These are phyloP conservation scores for Pholiota microspora DNA, from an alignment of 768 basidiomycete genomes.

Conservation along the genomic window DNA sequence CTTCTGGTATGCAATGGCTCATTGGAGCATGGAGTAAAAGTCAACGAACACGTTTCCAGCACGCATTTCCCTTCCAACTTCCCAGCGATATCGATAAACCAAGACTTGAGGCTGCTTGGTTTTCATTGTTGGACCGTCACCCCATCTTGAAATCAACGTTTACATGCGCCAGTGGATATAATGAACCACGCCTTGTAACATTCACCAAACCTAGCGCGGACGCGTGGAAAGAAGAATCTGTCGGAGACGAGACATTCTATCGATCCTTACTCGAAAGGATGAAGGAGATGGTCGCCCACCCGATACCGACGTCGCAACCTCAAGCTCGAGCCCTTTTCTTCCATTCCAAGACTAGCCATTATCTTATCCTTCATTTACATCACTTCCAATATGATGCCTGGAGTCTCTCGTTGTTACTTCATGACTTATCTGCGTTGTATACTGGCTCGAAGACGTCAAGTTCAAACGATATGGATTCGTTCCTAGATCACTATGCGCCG, in stretches of 20 bases:
- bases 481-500: conserved; percentile 24
- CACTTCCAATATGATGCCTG: conserved; percentile 53
- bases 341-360: conserved; percentile 18
- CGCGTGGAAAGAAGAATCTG: conserved; percentile 22
- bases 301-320: conserved; percentile 18
- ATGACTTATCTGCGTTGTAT: conserved; percentile 38
- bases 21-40: conserved; percentile 45
- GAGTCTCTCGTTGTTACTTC: conserved; percentile 38
- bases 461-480: conserved; percentile 24
- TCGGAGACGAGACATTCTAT: conserved; percentile 14
- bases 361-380: conserved; percentile 34
- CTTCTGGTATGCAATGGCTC: conserved; percentile 35
- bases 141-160: conserved; percentile 44
- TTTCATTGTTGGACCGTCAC: conserved; percentile 29
- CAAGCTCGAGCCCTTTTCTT: conserved; percentile 25
- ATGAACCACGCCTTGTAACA: conserved; percentile 26
- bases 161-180: conserved; percentile 23
- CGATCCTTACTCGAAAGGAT: conserved; percentile 18
- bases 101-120: conserved; percentile 35
- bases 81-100: conserved; percentile 24
- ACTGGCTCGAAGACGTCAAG: conserved; percentile 19
- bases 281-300: conserved; percentile 23
- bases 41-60: conserved; percentile 38
- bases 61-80: conserved; percentile 40
- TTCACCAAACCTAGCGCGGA: conserved; percentile 17